These are phyloP conservation scores for Astrothelium macrocarpum DNA, from an alignment of 495 filamentous ascomycete genomes.

Conservation along the genomic window DNA sequence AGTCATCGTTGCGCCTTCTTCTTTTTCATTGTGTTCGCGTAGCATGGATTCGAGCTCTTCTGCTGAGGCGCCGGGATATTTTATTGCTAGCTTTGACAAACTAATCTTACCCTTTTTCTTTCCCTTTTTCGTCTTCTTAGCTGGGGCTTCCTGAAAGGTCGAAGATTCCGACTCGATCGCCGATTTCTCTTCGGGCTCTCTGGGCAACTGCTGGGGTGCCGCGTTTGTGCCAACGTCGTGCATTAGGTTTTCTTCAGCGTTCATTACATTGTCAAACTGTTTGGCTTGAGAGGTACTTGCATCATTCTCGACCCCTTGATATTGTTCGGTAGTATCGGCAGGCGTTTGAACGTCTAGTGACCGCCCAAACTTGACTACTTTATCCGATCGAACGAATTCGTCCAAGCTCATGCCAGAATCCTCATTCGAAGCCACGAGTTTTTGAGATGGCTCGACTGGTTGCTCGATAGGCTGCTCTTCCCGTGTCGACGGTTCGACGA, in stretches of 20 bases:
- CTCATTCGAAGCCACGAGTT: not conserved
- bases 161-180: conserved; percentile 4
- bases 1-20: not conserved
- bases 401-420: not conserved
- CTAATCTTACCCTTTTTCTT: conserved; percentile 10
- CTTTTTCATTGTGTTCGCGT: conserved; percentile 15
- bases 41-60: conserved; percentile 5
- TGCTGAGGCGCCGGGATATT: not conserved
- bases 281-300: not conserved
- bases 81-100: not conserved
- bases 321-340: not conserved
- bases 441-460: not conserved
- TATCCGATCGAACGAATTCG: not conserved
- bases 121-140: conserved; percentile 9
- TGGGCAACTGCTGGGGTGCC: not conserved
- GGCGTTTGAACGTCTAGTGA: not conserved
- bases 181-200: not conserved
- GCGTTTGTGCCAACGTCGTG: not conserved
- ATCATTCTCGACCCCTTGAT: not conserved
- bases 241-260: not conserved
- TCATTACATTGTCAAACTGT: not conserved
- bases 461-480: not conserved
- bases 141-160: not conserved
- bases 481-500: not conserved
- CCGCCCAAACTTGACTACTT: not conserved